phyloP scores from a whole-genome alignment of 228 moss, liverwort and hornwort genomes.

The Sphagnum magellanicum region DNA sequence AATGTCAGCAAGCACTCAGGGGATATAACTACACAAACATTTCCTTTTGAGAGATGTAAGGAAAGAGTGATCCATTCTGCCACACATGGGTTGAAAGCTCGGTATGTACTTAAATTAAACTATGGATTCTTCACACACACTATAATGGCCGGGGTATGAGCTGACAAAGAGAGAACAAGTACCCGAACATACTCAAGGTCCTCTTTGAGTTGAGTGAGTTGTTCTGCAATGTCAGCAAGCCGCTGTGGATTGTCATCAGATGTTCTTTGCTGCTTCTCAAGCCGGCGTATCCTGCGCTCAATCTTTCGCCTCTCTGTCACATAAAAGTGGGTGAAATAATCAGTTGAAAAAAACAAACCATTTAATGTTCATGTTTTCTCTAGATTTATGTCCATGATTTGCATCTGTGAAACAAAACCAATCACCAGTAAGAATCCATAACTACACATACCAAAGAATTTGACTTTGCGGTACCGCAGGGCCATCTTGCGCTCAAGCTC shows the following conservation, averaged over 20 bases:
- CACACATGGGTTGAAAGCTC: not conserved
- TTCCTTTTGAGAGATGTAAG: too few species aligned
- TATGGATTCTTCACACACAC: not conserved
- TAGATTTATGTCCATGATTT: too few species aligned
- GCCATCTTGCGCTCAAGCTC: slow-evolving; percentile 98
- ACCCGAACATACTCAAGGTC: slow-evolving; percentile 97
- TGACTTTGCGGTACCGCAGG: slow-evolving; percentile 83
- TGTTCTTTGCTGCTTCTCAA: slow-evolving; percentile 93
- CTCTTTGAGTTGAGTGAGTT: slow-evolving; percentile 82
- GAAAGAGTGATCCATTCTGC: too few species aligned
- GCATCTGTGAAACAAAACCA: too few species aligned
- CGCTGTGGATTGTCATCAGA: slow-evolving; percentile 48
- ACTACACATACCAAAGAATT: slow-evolving; percentile 68
- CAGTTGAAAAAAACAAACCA: too few species aligned
- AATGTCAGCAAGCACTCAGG: too few species aligned
- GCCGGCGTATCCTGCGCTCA: slow-evolving; percentile 81
- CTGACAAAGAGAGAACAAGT: slow-evolving; percentile 9
- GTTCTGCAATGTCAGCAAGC: slow-evolving; percentile 44
- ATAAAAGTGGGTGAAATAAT: too few species aligned
- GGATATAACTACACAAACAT: too few species aligned
- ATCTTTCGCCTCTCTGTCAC: slow-evolving; percentile 87
- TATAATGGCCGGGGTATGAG: not conserved
- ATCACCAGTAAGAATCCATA: too few species aligned
- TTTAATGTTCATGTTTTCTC: too few species aligned
- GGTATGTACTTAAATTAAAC: not conserved